Evolutionary conservation across 345 rosid species (phyloP).

Genomic region (Microcos paniculata): DNA sequence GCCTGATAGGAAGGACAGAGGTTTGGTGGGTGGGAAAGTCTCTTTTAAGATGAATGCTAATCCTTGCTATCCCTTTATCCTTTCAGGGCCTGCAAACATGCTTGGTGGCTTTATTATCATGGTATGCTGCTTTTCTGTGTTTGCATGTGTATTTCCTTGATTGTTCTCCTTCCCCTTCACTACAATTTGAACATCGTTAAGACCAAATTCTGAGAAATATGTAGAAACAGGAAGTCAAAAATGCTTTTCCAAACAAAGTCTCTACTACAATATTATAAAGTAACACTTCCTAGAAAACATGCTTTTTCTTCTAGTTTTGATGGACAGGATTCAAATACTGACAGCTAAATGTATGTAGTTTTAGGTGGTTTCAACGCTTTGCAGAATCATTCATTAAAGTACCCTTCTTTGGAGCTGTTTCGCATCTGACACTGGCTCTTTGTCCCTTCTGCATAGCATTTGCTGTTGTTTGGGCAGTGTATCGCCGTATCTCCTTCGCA

Average conservation of each 20-base stretch:
- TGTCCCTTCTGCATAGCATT: conserved; percentile 92
- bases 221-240: background rate
- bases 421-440: conserved; percentile 78
- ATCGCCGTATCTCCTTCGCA: conserved; percentile 63
- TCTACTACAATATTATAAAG: background rate
- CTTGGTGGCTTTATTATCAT: conserved; percentile 81
- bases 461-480: conserved; percentile 88
- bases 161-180: background rate
- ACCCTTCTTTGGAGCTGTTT: conserved; percentile 85
- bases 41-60: conserved; percentile 25
- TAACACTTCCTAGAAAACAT: background rate
- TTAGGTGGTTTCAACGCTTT: conserved; percentile 83
- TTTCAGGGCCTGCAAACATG: conserved; percentile 95
- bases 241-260: background rate
- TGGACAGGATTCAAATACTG: conserved; percentile 26
- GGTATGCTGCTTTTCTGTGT: conserved; percentile 45
- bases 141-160: background rate
- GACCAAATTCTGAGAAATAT: background rate
- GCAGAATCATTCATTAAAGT: conserved; percentile 76
- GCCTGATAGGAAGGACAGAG: background rate
- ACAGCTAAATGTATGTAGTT: conserved; percentile 53
- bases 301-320: background rate
- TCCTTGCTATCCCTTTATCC: conserved; percentile 30
- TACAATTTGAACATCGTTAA: background rate
- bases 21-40: background rate